These are phyloP conservation scores for Solanum appendiculatum DNA, from an alignment of 257 asterid species.

Conservation along the genomic window DNA sequence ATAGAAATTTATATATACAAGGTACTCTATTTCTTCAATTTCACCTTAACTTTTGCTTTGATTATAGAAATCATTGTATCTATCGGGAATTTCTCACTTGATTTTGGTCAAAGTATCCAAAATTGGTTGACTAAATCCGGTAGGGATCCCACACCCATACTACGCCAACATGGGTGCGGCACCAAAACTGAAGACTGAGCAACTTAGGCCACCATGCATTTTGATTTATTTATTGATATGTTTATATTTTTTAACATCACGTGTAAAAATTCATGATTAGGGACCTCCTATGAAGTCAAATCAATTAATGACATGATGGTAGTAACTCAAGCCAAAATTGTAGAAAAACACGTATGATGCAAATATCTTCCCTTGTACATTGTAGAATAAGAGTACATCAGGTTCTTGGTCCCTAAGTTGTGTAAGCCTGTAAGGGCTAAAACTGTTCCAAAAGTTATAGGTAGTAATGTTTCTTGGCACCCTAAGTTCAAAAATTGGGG, in stretches of 20 bases:
- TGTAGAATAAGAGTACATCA: neutral
- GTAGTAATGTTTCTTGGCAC: neutral
- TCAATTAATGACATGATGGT: neutral
- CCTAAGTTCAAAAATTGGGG: neutral
- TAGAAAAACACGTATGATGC: neutral
- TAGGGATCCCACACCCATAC: neutral
- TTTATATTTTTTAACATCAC: neutral
- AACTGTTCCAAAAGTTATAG: neutral
- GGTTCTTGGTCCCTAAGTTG: neutral
- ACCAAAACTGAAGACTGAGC: neutral
- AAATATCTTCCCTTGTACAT: neutral
- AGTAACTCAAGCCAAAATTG: neutral
- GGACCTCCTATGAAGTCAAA: neutral
- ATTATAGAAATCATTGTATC: too few relatives aligned
- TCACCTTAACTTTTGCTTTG: neutral
- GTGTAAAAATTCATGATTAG: neutral
- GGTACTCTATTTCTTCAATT: neutral
- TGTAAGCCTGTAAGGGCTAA: neutral
- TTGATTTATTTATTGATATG: neutral
- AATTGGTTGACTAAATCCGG: neutral
- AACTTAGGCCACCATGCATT: neutral
- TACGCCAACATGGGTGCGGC: neutral
- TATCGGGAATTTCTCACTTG: too few relatives aligned
- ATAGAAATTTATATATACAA: too few relatives aligned
- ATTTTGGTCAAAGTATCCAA: neutral